A percentile compares a stretch with the other conserved stretches of the same genome.
phyloP scores from a whole-genome alignment of 192 early-diverging fungal genomes.

The Backusella luteola region DNA sequence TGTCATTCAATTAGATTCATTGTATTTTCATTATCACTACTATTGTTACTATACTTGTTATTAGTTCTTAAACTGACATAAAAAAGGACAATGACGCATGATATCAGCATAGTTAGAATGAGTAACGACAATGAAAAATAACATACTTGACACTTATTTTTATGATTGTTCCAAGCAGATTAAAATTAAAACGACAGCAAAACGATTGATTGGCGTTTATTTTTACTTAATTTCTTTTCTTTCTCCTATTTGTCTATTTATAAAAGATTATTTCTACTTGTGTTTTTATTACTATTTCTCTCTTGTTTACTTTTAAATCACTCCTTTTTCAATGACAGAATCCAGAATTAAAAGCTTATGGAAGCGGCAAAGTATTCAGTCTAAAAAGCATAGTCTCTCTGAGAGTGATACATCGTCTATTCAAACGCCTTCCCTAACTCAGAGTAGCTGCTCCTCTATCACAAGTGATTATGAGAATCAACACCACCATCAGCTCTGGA shows the following conservation, averaged over 20 bases:
- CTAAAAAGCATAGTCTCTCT: background rate
- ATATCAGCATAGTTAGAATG: background rate
- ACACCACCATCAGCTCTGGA: background rate
- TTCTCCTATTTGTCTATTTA: background rate
- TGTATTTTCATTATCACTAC: background rate
- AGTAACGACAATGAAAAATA: background rate
- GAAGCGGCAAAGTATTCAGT: background rate
- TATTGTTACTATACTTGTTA: too few species aligned
- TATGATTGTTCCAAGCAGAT: background rate
- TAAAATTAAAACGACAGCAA: background rate
- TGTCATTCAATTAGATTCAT: background rate
- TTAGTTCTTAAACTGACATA: background rate
- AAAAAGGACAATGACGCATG: background rate
- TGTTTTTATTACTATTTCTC: background rate
- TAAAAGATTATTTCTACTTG: background rate
- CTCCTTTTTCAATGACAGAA: background rate
- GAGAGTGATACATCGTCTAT: background rate
- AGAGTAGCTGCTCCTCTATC: background rate
- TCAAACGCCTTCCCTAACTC: background rate
- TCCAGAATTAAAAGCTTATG: background rate
- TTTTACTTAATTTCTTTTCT: background rate
- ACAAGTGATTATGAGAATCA: background rate
- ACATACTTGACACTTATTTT: background rate
- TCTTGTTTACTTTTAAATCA: background rate
- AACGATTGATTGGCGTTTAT: constrained; percentile 1